These are phyloP conservation scores for Pisolithus thermaeus DNA, from an alignment of 1,284 basidiomycete genomes.

Conservation along the genomic window DNA sequence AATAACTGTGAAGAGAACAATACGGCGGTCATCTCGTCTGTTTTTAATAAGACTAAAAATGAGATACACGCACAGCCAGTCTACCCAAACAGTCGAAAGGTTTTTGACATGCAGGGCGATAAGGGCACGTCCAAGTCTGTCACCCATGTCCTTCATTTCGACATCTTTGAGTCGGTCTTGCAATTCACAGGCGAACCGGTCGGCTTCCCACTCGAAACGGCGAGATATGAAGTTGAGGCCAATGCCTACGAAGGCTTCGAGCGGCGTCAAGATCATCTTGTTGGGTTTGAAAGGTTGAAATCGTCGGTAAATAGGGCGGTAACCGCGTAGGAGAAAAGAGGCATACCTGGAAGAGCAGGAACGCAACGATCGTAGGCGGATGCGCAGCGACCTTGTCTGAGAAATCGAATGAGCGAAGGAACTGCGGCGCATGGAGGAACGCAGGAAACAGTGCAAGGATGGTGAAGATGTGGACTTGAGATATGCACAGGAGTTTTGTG, in stretches of 20 bases:
- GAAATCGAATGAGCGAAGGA: conserved; percentile 88
- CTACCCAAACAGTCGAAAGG: conserved; percentile 85
- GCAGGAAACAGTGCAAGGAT: conserved; percentile 88
- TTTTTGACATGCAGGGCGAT: conserved; percentile 87
- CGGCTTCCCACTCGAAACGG: conserved; percentile 87
- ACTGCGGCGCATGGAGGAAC: conserved; percentile 82
- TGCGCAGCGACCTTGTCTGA: conserved; percentile 54
- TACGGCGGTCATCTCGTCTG: not conserved
- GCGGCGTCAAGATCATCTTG: conserved; percentile 77
- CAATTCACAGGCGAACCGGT: conserved; percentile 73
- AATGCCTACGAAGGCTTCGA: conserved; percentile 76
- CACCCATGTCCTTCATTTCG: conserved; percentile 67
- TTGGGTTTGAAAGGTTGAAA: not conserved
- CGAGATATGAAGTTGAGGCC: conserved; percentile 78
- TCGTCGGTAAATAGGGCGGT: too few relatives aligned
- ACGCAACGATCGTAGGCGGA: conserved; percentile 85
- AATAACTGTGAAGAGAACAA: conserved; percentile 50
- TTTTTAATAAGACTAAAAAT: not conserved
- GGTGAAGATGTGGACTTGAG: conserved; percentile 82
- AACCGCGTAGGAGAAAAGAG: not conserved
- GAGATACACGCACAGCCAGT: conserved; percentile 64
- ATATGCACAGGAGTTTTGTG: conserved; percentile 80
- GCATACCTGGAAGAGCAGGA: conserved; percentile 76
- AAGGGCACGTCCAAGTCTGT: conserved; percentile 76
- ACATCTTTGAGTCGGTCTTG: conserved; percentile 40